Percentiles rank a stretch among this genome's conserved stretches.
Evolutionary conservation across 176 grass and related monocot species (phyloP).

Genomic region (Secale cereale): DNA sequence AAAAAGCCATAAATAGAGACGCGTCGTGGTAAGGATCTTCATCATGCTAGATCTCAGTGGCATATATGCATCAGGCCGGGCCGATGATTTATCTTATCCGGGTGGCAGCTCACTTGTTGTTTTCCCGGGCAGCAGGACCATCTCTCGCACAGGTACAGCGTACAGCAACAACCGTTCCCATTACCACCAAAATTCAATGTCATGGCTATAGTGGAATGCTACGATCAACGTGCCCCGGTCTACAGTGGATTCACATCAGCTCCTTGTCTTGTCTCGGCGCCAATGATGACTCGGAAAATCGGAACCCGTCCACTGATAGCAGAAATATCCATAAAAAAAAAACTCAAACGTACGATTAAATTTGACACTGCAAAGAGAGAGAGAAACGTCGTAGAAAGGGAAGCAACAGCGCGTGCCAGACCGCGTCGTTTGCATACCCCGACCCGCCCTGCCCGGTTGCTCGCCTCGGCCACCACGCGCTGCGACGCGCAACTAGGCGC

Average conservation of each 20-base stretch:
- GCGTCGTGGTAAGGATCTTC: not conserved
- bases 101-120: constrained; percentile 25
- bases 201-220: not conserved
- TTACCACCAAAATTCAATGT: not conserved
- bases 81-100: not conserved
- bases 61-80: not conserved
- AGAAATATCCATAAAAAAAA: not conserved
- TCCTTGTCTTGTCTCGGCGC: not conserved
- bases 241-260: not conserved
- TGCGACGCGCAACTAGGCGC: not conserved
- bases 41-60: not conserved
- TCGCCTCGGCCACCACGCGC: not conserved
- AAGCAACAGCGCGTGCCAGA: too few species aligned
- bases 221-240: constrained; percentile 3
- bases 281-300: not conserved
- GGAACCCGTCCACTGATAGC: not conserved
- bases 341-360: too few species aligned
- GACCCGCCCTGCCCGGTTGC: too few species aligned
- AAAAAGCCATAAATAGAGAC: not conserved
- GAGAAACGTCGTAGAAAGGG: too few species aligned
- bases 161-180: not conserved
- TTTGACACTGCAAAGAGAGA: too few species aligned
- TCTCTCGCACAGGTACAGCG: not conserved
- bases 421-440: too few species aligned
- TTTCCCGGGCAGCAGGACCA: constrained; percentile 36